Evolutionary conservation across 179 eudicot genomes (phyloP), one percentile per base, ranked within the genome.

Genomic region (Pouteria campechiana): DNA sequence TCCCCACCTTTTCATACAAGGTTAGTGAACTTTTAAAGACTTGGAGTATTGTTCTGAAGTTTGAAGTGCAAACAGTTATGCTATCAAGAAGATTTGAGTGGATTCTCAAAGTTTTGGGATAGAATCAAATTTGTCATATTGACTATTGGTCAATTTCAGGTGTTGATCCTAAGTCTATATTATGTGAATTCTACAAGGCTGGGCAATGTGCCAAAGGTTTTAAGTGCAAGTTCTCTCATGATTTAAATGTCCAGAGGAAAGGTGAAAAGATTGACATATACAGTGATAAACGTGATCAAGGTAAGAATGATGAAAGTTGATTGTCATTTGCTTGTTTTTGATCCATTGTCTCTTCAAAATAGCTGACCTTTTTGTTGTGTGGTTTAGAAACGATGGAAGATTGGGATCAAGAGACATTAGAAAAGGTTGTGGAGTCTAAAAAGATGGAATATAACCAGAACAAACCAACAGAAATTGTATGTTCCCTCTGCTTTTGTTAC

Each of bases 131-230:
- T n/a, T n/a, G n/a, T n/a, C n/a, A n/a, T n/a, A n/a, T n/a, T n/a
- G n/a, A n/a, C n/a, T n/a, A n/a, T n/a, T n/a, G n/a, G n/a, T n/a
- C n/a, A n/a, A n/a, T n/a, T n/a, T 63, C 78, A 90, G 98, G 98
- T 72, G 95, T 81, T 52, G 95, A 90, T 76, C 98, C 98, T 34
- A 90, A 90, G 71, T 90, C 98, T 33, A 70, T 90, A 54, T 52
- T 90, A 3, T 90, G 98, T 35, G 98, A 90, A 65, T 80, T 76
- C 54, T 90, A 63, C 62, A 90, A 90, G 69, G 95, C 48, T 39
- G 98, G 98, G 55, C 95, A 90, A 59, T 90, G 95, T 77, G 64
- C 87, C 2, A 90, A 90, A 61, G 98, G 98, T 25, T 90, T 90
- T 55, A 90, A 90, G 31, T 90, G 98, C 72, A 90, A 85, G 64